Conservation (phyloP, 805 yeast genomes). For the Lachancea thermotolerans region DNA sequence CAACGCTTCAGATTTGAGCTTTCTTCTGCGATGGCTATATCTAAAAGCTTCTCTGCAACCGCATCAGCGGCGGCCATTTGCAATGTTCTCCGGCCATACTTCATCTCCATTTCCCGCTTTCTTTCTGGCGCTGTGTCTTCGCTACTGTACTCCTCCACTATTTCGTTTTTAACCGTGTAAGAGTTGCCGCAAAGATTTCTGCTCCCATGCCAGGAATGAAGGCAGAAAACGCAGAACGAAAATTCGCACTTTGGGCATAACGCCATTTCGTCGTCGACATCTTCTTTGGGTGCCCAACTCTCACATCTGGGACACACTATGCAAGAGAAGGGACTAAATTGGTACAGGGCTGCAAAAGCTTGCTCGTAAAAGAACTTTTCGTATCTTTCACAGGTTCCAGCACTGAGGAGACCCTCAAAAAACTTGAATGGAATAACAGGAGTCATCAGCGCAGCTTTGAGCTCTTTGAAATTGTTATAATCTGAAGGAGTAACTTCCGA, state of each 20-base stretch:
- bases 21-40: conserved; percentile 37
- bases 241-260: conserved; percentile 44
- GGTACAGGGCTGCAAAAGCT: conserved; percentile 38
- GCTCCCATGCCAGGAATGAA: conserved; percentile 57
- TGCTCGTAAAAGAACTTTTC: conserved; percentile 32
- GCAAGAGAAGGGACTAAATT: conserved; percentile 42
- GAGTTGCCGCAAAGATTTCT: conserved; percentile 37
- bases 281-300: conserved; percentile 40
- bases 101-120: conserved; percentile 31
- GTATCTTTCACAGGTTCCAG: conserved; percentile 34
- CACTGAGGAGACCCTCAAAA: conserved; percentile 30
- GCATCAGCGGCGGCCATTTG: conserved; percentile 39
- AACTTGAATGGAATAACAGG: conserved; percentile 35
- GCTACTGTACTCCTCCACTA: conserved; percentile 34
- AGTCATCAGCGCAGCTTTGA: conserved; percentile 36
- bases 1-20: conserved; percentile 41
- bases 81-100: conserved; percentile 42
- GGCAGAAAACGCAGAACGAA: conserved; percentile 52
- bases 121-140: conserved; percentile 28
- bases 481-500: conserved; percentile 14
- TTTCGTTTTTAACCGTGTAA: conserved; percentile 12
- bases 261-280: conserved; percentile 40
- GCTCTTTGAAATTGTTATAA: conserved; percentile 23
- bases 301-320: conserved; percentile 50
- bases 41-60: conserved; percentile 41